A percentile compares a stretch with the other conserved stretches of the same genome.
phyloP scores from a whole-genome alignment of 1,284 basidiomycete species.

The Mycena citricolor region DNA sequence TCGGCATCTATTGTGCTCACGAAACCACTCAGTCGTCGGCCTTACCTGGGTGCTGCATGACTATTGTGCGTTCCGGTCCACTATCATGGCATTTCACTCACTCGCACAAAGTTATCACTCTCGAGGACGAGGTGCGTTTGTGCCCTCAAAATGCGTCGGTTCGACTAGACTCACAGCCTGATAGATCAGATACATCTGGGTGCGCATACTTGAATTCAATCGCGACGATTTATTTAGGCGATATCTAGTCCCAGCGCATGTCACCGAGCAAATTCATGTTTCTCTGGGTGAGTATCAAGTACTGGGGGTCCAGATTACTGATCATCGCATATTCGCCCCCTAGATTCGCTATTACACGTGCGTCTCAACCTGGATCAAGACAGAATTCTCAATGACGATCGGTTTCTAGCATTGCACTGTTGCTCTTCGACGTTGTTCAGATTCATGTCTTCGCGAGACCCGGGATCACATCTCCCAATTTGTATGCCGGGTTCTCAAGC shows the following conservation, averaged over 20 bases:
- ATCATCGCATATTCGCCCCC: no score
- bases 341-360: neutral
- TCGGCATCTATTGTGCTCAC: neutral
- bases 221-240: neutral
- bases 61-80: conserved; percentile 27
- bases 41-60: conserved; percentile 34
- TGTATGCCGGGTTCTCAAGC: conserved; percentile 27
- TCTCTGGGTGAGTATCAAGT: conserved; percentile 33
- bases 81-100: neutral
- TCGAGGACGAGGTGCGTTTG: conserved; percentile 31
- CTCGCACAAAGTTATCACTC: conserved; percentile 25
- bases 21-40: conserved; percentile 30
- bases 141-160: neutral
- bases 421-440: conserved; percentile 39
- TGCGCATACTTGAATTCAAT: conserved; percentile 18
- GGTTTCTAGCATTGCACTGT: conserved; percentile 40
- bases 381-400: no score
- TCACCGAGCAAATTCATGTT: conserved; percentile 37
- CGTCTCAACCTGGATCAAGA: conserved; percentile 25
- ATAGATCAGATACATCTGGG: conserved; percentile 36
- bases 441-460: conserved; percentile 37
- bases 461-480: conserved; percentile 29
- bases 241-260: conserved; percentile 30
- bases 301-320: no score
- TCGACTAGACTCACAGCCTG: neutral